Conservation (phyloP, 768 basidiomycete genomes). For the Hypholoma fasciculare region DNA sequence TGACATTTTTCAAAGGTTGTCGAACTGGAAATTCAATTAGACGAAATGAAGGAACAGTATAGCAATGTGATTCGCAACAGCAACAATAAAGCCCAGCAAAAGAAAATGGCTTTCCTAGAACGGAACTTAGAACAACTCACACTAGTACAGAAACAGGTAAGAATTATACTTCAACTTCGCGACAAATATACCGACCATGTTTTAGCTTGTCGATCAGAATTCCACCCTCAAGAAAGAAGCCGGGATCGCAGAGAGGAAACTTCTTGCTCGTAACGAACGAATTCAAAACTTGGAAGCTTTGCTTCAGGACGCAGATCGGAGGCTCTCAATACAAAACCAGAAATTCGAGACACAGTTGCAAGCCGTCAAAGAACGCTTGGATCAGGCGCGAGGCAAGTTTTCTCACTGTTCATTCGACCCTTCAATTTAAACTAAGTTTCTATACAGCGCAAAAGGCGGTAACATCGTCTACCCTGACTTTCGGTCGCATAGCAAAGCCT, state of each 20-base stretch:
- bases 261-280: slow-evolving; percentile 94
- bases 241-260: slow-evolving; percentile 93
- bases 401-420: slow-evolving; percentile 1
- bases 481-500: slow-evolving; percentile 96
- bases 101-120: slow-evolving; percentile 99
- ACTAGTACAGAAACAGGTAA: slow-evolving; percentile 94
- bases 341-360: slow-evolving; percentile 95
- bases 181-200: slow-evolving; percentile 13
- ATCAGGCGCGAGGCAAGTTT: slow-evolving; percentile 84
- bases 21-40: slow-evolving; percentile 97
- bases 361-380: slow-evolving; percentile 87
- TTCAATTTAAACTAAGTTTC: slow-evolving; percentile 6
- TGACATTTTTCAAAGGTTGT: slow-evolving; percentile 67
- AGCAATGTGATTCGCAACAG: slow-evolving; percentile 98
- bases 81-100: slow-evolving; percentile 97
- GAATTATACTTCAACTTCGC: slow-evolving; percentile 3
- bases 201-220: slow-evolving; percentile 96
- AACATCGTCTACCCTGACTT: slow-evolving; percentile 69
- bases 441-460: slow-evolving; percentile 75
- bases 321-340: slow-evolving; percentile 90
- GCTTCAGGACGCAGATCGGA: slow-evolving; percentile 91
- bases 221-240: slow-evolving; percentile 96
- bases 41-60: slow-evolving; percentile 98
- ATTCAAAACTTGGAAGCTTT: slow-evolving; percentile 95
- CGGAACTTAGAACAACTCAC: slow-evolving; percentile 95